phyloP scores from a whole-genome alignment of 192 early-diverging fungal genomes.

The Coemansia sp. region DNA sequence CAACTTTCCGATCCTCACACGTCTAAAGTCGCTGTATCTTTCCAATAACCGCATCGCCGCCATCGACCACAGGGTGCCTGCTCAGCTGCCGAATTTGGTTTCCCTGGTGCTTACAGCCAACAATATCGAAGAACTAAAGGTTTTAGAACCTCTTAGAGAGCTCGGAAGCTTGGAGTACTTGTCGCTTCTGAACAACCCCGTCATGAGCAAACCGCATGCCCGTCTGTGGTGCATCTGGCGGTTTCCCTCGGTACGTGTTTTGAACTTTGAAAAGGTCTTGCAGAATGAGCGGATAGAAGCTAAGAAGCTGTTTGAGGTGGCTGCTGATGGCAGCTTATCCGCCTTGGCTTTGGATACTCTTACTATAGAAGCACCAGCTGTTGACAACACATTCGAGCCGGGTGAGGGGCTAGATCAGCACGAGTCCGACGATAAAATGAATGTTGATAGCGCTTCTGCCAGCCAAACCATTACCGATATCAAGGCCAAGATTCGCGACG shows the following conservation, averaged over 20 bases:
- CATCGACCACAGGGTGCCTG: constrained; percentile 68
- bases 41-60: constrained; percentile 87
- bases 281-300: constrained; percentile 80
- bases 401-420: constrained; percentile 63
- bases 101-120: constrained; percentile 90
- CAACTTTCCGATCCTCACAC: constrained; percentile 82
- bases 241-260: constrained; percentile 70
- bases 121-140: constrained; percentile 75
- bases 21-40: constrained; percentile 73
- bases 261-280: constrained; percentile 84
- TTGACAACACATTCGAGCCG: constrained; percentile 81
- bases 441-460: constrained; percentile 10
- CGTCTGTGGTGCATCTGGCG: constrained; percentile 82
- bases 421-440: background rate
- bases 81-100: constrained; percentile 73
- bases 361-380: constrained; percentile 50
- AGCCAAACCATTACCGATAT: constrained; percentile 42
- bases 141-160: constrained; percentile 71
- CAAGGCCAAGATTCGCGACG: constrained; percentile 47
- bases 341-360: constrained; percentile 66
- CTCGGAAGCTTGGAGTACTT: constrained; percentile 58
- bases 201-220: constrained; percentile 79
- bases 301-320: constrained; percentile 72
- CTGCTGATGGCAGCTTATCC: constrained; percentile 61
- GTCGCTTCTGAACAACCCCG: constrained; percentile 88